These are phyloP conservation scores for Boletus barrowsii DNA, from an alignment of 768 basidiomycete species.

Conservation along the genomic window DNA sequence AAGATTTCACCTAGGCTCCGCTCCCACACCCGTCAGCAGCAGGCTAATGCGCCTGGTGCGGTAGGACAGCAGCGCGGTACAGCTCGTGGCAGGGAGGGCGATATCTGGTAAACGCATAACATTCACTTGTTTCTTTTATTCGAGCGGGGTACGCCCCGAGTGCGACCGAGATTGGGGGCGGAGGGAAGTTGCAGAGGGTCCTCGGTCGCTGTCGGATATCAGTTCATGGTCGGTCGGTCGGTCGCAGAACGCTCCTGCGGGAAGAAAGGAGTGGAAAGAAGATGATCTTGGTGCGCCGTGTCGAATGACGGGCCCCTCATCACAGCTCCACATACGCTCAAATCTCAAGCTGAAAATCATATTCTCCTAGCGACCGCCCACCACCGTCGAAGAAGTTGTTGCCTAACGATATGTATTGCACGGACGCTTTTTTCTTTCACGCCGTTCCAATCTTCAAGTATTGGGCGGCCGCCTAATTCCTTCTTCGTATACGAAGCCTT, in stretches of 20 bases:
- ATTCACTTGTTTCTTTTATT: constrained; percentile 32
- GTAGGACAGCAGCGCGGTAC: constrained; percentile 44
- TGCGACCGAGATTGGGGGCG: constrained; percentile 43
- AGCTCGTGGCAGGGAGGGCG: constrained; percentile 42
- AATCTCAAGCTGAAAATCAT: constrained; percentile 19
- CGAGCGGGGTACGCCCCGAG: constrained; percentile 40
- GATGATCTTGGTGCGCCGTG: constrained; percentile 27
- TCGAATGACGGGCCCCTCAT: constrained; percentile 5
- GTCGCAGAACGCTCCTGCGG: constrained; percentile 25
- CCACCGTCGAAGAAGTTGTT: constrained; percentile 33
- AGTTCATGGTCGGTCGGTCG: constrained; percentile 36
- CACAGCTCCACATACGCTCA: constrained; percentile 6
- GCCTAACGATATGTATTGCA: constrained; percentile 47
- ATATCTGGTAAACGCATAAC: constrained; percentile 41
- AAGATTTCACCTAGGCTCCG: constrained; percentile 57
- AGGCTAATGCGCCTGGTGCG: constrained; percentile 48
- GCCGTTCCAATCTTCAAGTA: constrained; percentile 22
- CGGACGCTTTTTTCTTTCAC: constrained; percentile 81
- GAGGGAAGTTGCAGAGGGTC: constrained; percentile 32
- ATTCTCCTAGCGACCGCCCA: constrained; percentile 14
- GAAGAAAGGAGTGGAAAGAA: constrained; percentile 17
- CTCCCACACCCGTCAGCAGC: constrained; percentile 82
- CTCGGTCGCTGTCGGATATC: constrained; percentile 37
- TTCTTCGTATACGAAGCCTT: constrained; percentile 23
- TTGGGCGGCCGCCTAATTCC: constrained; percentile 33